A percentile compares a stretch with the other conserved stretches of the same genome.
Evolutionary conservation across 139 green algal species (phyloP).

Genomic region (Picochlorum sp.): DNA sequence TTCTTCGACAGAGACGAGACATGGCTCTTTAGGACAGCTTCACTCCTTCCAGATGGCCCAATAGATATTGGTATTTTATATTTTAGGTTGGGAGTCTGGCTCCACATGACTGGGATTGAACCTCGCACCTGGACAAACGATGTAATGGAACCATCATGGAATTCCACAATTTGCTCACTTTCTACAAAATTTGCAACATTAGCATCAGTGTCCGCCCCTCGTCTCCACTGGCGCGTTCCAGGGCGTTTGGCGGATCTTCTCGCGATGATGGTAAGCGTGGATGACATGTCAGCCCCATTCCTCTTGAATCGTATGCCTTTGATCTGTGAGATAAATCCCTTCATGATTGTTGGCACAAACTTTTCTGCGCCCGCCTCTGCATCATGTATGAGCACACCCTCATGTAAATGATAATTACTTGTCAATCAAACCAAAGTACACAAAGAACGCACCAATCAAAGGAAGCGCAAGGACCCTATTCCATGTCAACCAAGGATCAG

Average conservation of each 20-base stretch:
- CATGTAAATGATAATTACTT: neutral
- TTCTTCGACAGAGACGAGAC: conserved; percentile 21
- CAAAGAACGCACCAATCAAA: conserved; percentile 19
- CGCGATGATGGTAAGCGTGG: conserved; percentile 53
- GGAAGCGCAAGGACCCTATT: conserved; percentile 51
- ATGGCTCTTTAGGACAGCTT: conserved; percentile 33
- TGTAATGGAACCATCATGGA: conserved; percentile 27
- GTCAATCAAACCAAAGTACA: too few relatives aligned
- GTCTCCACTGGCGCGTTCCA: conserved; percentile 74
- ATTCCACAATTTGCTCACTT: conserved; percentile 73
- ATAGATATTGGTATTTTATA: conserved; percentile 82
- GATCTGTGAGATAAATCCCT: conserved; percentile 69
- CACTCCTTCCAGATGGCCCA: conserved; percentile 19
- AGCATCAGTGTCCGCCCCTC: conserved; percentile 60
- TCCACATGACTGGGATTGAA: conserved; percentile 78
- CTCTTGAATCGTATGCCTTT: conserved; percentile 29
- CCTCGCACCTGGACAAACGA: conserved; percentile 64
- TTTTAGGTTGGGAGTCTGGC: conserved; percentile 79
- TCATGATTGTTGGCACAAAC: conserved; percentile 56
- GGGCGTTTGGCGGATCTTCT: conserved; percentile 41
- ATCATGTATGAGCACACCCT: neutral
- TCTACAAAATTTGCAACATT: conserved; percentile 84
- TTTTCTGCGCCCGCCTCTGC: conserved; percentile 26
- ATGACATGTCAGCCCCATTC: neutral
- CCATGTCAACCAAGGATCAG: conserved; percentile 64